phyloP scores from a whole-genome alignment of 2,329 filamentous ascomycete genomes.

The Whalleya microplaca region DNA sequence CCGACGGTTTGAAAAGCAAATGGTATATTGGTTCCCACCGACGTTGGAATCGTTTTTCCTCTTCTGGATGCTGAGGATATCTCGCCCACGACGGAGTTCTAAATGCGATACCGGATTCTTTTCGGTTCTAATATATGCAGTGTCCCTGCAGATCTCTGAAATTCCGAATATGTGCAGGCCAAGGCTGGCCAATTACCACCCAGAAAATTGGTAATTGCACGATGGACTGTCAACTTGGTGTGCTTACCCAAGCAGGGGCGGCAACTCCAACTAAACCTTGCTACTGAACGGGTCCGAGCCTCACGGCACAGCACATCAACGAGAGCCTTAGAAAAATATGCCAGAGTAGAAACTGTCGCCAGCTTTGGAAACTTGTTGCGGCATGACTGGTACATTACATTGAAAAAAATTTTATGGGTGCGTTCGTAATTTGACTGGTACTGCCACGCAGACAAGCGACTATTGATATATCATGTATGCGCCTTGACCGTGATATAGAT shows the following conservation, averaged over 20 bases:
- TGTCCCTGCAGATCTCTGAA: slow-evolving; percentile 20
- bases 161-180: slow-evolving; percentile 13
- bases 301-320: background rate
- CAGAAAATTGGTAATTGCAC: slow-evolving; percentile 2
- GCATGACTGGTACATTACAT: background rate
- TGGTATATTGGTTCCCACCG: slow-evolving; percentile 11
- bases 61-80: background rate
- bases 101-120: slow-evolving; percentile 18
- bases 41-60: slow-evolving; percentile 1
- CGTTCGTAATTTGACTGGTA: background rate
- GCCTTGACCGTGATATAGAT: slow-evolving; percentile 14
- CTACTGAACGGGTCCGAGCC: background rate
- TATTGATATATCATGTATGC: slow-evolving; percentile 13
- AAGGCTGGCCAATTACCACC: slow-evolving; percentile 18
- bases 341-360: background rate
- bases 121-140: slow-evolving; percentile 13
- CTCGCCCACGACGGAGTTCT: slow-evolving; percentile 5
- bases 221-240: background rate
- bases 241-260: background rate
- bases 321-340: background rate
- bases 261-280: background rate
- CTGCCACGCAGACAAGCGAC: background rate
- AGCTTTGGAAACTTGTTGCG: background rate
- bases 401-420: background rate
- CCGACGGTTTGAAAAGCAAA: slow-evolving; percentile 11